Evolutionary conservation across 441 rosid species (phyloP).

Genomic region (Gossypium lobatum): DNA sequence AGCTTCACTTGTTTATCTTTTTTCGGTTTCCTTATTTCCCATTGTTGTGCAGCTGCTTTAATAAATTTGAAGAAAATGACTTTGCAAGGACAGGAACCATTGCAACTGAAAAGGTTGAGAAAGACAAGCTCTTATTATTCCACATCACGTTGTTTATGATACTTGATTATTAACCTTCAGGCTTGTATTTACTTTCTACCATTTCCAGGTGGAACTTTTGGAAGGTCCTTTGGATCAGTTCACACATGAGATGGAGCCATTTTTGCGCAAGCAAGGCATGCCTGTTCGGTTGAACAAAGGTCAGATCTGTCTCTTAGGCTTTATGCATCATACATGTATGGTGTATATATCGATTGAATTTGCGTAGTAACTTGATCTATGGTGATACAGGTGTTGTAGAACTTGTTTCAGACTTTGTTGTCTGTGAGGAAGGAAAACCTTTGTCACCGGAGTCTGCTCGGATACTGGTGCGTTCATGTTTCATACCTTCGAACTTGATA

Average conservation of each 20-base stretch:
- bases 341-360: neutral
- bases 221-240: constrained; percentile 92
- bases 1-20: neutral
- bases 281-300: constrained; percentile 96
- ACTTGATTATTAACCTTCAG: neutral
- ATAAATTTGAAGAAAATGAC: constrained; percentile 71
- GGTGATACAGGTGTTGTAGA: constrained; percentile 70
- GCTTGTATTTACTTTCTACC: neutral
- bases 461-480: constrained; percentile 52
- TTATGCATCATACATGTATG: neutral
- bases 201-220: constrained; percentile 63
- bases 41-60: constrained; percentile 53
- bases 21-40: neutral
- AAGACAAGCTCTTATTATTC: neutral
- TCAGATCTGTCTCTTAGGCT: constrained; percentile 18
- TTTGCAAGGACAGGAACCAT: constrained; percentile 82
- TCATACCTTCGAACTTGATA: neutral
- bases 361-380: neutral
- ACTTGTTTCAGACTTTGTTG: constrained; percentile 76
- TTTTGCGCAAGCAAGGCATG: constrained; percentile 86
- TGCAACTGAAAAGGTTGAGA: constrained; percentile 65
- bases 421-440: constrained; percentile 92
- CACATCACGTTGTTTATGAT: neutral
- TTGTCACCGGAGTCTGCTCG: constrained; percentile 88
- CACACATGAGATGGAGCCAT: constrained; percentile 98